Percentiles rank a stretch among this genome's conserved stretches.
phyloP scores from a whole-genome alignment of 176 grass and related monocot genomes.

The Carex kokanica region DNA sequence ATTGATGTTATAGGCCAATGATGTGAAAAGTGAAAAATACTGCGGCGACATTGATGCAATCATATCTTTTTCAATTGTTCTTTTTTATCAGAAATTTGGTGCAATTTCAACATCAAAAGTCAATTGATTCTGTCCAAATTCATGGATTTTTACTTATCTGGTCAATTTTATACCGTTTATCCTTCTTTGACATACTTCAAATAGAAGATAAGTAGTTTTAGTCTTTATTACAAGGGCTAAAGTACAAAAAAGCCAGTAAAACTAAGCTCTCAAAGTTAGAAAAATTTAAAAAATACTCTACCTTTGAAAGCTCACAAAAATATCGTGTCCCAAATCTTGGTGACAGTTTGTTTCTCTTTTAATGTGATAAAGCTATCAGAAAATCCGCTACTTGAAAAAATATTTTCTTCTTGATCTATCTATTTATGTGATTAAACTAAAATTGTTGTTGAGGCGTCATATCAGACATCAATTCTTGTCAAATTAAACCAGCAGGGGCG shows the following conservation, averaged over 20 bases:
- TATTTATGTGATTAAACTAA: neutral
- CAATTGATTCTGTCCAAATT: neutral
- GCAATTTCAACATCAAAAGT: neutral
- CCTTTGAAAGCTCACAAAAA: slow-evolving; percentile 4
- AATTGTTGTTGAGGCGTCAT: neutral
- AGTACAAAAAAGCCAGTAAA: slow-evolving; percentile 21
- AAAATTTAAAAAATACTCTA: neutral
- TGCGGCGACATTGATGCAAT: neutral
- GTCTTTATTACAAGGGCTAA: neutral
- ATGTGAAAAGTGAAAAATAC: neutral
- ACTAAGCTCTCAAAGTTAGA: neutral
- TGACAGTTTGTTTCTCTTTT: neutral
- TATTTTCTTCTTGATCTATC: neutral
- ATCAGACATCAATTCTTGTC: slow-evolving; percentile 10
- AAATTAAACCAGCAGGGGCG: too few relatives aligned
- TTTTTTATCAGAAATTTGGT: slow-evolving; percentile 1
- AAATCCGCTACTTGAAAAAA: neutral
- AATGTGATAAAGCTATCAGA: neutral
- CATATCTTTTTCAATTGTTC: neutral
- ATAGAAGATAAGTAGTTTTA: slow-evolving; percentile 2
- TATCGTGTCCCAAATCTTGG: neutral
- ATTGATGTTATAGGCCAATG: neutral
- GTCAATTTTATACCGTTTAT: neutral
- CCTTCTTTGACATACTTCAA: neutral
- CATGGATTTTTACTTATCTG: neutral